These are phyloP conservation scores for Fraxinus angustifolia DNA, from an alignment of 305 asterid genomes.

Conservation along the genomic window DNA sequence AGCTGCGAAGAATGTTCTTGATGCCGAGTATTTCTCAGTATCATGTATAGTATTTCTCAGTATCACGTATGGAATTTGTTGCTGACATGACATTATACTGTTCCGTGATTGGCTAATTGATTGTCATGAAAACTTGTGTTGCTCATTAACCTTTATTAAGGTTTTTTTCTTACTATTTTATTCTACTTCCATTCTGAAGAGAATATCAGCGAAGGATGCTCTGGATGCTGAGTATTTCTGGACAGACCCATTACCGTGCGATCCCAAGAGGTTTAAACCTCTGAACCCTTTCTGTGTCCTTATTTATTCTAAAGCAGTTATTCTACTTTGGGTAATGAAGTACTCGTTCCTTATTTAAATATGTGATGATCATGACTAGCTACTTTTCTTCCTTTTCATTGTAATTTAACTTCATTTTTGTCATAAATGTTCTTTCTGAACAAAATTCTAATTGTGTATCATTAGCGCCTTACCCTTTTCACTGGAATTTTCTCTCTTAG, in stretches of 20 bases:
- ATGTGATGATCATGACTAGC: not conserved
- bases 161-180: not conserved
- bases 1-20: not conserved
- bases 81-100: not conserved
- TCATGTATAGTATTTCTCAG: not conserved
- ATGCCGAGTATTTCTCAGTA: not conserved
- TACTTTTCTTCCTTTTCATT: not conserved
- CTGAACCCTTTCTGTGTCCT: not conserved
- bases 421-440: not conserved
- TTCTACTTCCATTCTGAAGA: slow-evolving; percentile 36
- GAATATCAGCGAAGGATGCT: slow-evolving; percentile 90
- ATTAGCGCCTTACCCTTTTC: slow-evolving; percentile 8
- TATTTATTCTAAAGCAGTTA: not conserved
- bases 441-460: not conserved
- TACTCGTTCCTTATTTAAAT: not conserved
- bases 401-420: not conserved
- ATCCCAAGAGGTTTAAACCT: slow-evolving; percentile 68
- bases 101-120: not conserved
- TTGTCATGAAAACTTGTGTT: slow-evolving; percentile 7
- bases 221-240: slow-evolving; percentile 92
- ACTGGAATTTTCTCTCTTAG: slow-evolving; percentile 32
- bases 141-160: slow-evolving; percentile 15
- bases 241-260: slow-evolving; percentile 91
- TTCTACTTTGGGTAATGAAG: not conserved
- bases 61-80: not conserved